Base-by-base conservation (phyloP, 1,284 basidiomycete species). In the Boletellus sp. region DNA sequence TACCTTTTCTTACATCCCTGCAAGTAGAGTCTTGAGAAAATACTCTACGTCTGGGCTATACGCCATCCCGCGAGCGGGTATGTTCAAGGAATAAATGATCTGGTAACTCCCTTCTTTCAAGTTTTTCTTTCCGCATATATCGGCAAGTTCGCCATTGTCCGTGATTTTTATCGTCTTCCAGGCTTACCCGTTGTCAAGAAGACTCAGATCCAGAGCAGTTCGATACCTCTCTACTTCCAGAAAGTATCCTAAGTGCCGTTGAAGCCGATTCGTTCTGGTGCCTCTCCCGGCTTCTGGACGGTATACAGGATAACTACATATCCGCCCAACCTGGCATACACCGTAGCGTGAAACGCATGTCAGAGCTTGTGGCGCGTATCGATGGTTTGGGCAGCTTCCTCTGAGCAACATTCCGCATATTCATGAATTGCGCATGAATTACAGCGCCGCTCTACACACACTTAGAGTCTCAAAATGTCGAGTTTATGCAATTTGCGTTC, bases 401-500 rank as follows among this genome's bases (percentile, higher is more conserved):
- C 12, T 44, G 15, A 21, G 16, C 3, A 18, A 38, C 6, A 8
- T 37, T 10, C 2, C 28, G 33, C 4, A 12, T 21, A 32, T 38
- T 46, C 16, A 51, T 32, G 30, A 49, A 18, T 16, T 26, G 15
- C 24, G 15, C 43, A 42, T 13, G 8, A 40, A 47, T 18, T n/a
- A 44, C 55, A 93, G 91, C 87, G 19, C 89, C 91, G 1, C 78
- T 97, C 16, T 80, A 86, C 5, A 73, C 82, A 2, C 94, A 98
- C 71, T 78, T 98, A 35, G 86, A 89, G 56, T 75, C 85, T 13
- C 87, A 98, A 70, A 91, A 90, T 60, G 93, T 98, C 60, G 93
- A 97, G 73, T 98, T 96, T 65, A 96, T 98, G 85, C 94, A 98
- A 67, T 98, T 97, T 60, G 93, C 95, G 37, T 98, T 98, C 72